Evolutionary conservation across 129 eudicot genomes (phyloP).

Genomic region (Sambucus nigra): DNA sequence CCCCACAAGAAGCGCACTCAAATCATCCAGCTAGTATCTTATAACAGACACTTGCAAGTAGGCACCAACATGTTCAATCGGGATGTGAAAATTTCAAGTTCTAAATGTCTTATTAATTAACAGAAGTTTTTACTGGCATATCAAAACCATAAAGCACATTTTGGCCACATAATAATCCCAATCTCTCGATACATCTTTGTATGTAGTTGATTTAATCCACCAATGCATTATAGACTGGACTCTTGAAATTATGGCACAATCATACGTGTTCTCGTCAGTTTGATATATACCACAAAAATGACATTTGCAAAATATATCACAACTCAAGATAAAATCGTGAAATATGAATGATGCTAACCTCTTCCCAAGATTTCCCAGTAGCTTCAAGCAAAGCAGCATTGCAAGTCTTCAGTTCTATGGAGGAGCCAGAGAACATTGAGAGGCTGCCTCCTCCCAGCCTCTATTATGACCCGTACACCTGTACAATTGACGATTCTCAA

Average conservation of each 20-base stretch:
- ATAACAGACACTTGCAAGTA: too few relatives aligned
- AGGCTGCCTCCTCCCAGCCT: slow-evolving; percentile 99
- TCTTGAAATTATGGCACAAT: background rate
- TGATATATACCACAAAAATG: background rate
- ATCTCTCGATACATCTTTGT: too few relatives aligned
- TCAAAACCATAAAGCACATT: too few relatives aligned
- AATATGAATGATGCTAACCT: slow-evolving; percentile 37
- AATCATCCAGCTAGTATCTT: too few relatives aligned
- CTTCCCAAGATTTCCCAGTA: slow-evolving; percentile 89
- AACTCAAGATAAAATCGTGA: background rate
- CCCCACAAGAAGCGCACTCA: too few relatives aligned
- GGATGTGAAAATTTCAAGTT: too few relatives aligned
- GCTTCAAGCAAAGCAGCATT: slow-evolving; percentile 94
- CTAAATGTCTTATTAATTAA: too few relatives aligned
- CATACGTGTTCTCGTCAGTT: background rate
- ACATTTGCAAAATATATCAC: slow-evolving; percentile 1
- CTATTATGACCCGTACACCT: slow-evolving; percentile 99
- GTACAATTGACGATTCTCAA: slow-evolving; percentile 8
- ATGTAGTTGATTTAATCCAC: too few relatives aligned
- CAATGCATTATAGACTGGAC: too few relatives aligned
- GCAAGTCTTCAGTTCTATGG: slow-evolving; percentile 77
- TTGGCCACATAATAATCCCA: too few relatives aligned
- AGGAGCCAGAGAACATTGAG: slow-evolving; percentile 69
- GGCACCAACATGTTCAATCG: too few relatives aligned
- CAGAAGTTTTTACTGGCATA: too few relatives aligned